These are phyloP conservation scores for Xylariales sp. DNA, from an alignment of 2,329 filamentous ascomycete genomes.

Conservation along the genomic window DNA sequence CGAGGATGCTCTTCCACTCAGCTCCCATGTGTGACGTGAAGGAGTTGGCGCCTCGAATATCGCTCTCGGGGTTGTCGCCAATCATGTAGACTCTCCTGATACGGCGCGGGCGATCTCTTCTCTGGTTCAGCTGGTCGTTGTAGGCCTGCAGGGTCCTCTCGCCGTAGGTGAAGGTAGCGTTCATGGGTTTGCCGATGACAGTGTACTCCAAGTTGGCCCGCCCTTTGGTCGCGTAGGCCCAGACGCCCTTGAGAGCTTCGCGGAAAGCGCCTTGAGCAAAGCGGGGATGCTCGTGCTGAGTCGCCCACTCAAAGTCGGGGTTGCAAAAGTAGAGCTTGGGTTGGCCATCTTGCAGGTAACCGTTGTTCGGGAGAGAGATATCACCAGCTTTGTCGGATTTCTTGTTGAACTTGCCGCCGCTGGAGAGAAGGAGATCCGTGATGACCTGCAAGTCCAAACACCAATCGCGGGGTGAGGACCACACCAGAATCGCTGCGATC, in stretches of 20 bases:
- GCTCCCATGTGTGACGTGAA: conserved; percentile 51
- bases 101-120: conserved; percentile 7
- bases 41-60: conserved; percentile 64
- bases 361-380: conserved; percentile 21
- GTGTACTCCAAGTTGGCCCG: conserved; percentile 45
- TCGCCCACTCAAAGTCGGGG: conserved; percentile 66
- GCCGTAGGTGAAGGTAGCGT: conserved; percentile 61
- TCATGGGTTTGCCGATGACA: conserved; percentile 62
- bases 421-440: conserved; percentile 27
- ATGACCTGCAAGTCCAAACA: conserved; percentile 29
- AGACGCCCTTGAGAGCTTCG: conserved; percentile 60
- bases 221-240: conserved; percentile 40
- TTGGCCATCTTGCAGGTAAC: conserved; percentile 53
- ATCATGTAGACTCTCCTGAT: conserved; percentile 66
- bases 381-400: conserved; percentile 55
- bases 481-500: conserved; percentile 30
- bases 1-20: conserved; percentile 61
- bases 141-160: conserved; percentile 47
- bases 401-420: conserved; percentile 58
- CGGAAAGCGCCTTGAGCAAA: conserved; percentile 68
- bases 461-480: conserved; percentile 30
- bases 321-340: conserved; percentile 66
- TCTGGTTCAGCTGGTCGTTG: conserved; percentile 13
- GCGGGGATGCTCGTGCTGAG: conserved; percentile 60
- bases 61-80: conserved; percentile 62